Base-by-base conservation (phyloP, 2,329 filamentous ascomycete species). In the Verticillium longisporum region DNA sequence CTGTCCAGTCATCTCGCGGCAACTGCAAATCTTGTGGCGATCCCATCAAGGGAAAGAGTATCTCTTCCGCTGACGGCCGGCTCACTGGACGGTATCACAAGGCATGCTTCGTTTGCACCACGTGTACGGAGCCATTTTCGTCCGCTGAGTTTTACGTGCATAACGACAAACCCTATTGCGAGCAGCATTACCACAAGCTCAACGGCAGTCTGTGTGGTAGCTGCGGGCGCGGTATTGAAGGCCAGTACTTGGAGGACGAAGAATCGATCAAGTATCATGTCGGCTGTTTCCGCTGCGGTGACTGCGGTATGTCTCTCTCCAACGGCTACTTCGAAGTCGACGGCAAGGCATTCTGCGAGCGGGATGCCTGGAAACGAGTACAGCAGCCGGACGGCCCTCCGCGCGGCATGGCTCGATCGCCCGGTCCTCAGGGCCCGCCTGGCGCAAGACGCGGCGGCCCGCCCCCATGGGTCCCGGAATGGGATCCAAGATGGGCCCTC, bases 61-160 rank as follows among this genome's bases (percentile, higher is more conserved):
- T 99, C 61, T 96, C 94, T 37, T 96, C 92, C 14, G 92, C 92
- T 0, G 95, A 97, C 68, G 95, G 95, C 15, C 88, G 93, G 31
- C 80, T 99, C 31, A 96, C 91, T 0, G 95, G 95, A 10, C 88
- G 92, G 65, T 99, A 97, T 74, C 95, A 99, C 80, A 96, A 96
- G 73, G 84, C 89, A 4, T 99, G 94, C 73, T 98, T 99, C 71
- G 90, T 94, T 11, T 99, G 95, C 80, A 85, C 86, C 4, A 92
- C 89, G 1, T 99, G 95, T 77, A 80, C 81, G 11, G 83, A 87
- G 60, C 88, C 92, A 1, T 99, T 98, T 71, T 80, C 87, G 21
- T 96, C 92, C 0, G 85, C 91, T 1, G 92, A 95, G 62, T 98
- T 98, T 69, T 99, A 99, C 72, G 93, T 99, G 11, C 84, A 92